A percentile compares a stretch with the other conserved stretches of the same genome.
Evolutionary conservation across 495 filamentous ascomycete genomes (phyloP).

Genomic region (Tricharina praecox): DNA sequence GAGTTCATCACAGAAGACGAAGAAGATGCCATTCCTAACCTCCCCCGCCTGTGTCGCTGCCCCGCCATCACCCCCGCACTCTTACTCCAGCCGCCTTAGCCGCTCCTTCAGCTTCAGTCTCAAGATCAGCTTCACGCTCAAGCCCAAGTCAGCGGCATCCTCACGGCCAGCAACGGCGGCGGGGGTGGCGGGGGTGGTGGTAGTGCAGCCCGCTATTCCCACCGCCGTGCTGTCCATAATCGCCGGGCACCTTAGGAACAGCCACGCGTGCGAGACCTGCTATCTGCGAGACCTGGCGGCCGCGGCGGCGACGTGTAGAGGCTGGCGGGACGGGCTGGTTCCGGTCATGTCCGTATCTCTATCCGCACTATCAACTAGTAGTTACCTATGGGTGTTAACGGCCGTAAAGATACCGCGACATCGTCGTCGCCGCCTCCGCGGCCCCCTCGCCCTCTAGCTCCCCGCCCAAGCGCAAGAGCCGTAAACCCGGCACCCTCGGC

Average conservation of each 20-base stretch:
- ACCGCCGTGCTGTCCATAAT: background rate
- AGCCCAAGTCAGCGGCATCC: background rate
- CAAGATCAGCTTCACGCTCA: background rate
- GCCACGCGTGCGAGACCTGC: background rate
- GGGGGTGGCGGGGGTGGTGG: too few species aligned
- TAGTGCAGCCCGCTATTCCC: too few species aligned
- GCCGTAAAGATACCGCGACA: conserved; percentile 27
- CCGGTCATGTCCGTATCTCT: conserved; percentile 2
- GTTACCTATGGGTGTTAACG: background rate
- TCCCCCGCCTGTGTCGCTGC: too few species aligned
- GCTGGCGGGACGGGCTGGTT: background rate
- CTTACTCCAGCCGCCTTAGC: background rate
- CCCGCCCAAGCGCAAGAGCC: too few species aligned
- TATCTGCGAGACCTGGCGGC: background rate
- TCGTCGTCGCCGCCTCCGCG: too few species aligned
- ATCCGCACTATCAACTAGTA: background rate
- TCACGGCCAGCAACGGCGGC: background rate
- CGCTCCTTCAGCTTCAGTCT: background rate
- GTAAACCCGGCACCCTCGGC: too few species aligned
- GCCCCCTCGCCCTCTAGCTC: too few species aligned
- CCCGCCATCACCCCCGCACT: too few species aligned
- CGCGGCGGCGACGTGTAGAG: background rate
- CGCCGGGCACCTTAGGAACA: background rate
- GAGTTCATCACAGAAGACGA: too few species aligned
- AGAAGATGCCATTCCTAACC: too few species aligned